Percentiles rank a stretch among this genome's conserved stretches.
These are phyloP conservation scores for Dictyostelium firmibasis DNA, from an alignment of 78 protist species.

Conservation along the genomic window DNA sequence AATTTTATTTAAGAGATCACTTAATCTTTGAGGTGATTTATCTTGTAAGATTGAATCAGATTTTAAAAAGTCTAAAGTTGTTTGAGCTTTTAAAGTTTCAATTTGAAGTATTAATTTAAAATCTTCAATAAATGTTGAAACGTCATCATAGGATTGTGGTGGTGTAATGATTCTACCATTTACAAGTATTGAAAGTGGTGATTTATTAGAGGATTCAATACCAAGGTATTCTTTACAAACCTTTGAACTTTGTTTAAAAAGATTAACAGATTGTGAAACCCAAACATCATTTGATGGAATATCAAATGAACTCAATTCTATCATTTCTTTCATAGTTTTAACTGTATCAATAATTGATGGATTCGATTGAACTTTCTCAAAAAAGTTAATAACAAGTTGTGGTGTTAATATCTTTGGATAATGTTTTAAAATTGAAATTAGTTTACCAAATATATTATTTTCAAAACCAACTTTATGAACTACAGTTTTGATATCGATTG, in stretches of 20 bases:
- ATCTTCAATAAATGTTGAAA: background rate
- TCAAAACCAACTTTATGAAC: background rate
- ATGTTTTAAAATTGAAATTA: background rate
- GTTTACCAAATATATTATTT: background rate
- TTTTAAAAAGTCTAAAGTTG: background rate
- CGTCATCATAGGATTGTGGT: background rate
- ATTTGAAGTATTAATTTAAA: background rate
- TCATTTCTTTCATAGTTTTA: background rate
- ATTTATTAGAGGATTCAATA: background rate
- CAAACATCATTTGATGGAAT: background rate
- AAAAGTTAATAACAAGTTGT: background rate
- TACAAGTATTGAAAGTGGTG: background rate
- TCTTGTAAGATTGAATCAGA: background rate
- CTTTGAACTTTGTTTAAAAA: background rate
- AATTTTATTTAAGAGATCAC: background rate
- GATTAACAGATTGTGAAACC: background rate
- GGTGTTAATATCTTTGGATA: background rate
- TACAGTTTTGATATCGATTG: background rate
- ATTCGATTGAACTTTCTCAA: background rate
- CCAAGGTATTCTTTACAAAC: background rate
- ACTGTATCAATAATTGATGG: background rate
- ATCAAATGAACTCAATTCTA: background rate
- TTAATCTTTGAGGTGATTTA: background rate
- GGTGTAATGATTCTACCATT: slow-evolving; percentile 16
- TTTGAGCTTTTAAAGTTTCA: background rate